phyloP scores from a whole-genome alignment of 352 stramenopile species.

The Phytophthora citricola region DNA sequence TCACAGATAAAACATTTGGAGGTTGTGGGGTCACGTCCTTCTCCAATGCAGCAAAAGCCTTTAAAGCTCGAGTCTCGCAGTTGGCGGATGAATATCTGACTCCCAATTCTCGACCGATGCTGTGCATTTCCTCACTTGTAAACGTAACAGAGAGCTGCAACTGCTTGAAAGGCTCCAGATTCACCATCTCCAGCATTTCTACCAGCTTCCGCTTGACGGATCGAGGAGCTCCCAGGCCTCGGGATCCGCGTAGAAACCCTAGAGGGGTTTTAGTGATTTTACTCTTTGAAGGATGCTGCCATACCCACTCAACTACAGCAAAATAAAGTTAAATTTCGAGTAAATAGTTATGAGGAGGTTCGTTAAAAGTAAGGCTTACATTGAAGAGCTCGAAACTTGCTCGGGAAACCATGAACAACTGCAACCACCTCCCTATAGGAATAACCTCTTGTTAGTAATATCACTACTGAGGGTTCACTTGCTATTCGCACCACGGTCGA shows the following conservation, averaged over 20 bases:
- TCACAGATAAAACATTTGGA: slow-evolving; percentile 60
- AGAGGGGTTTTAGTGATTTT: slow-evolving; percentile 58
- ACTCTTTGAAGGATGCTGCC: slow-evolving; percentile 73
- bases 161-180: slow-evolving; percentile 54
- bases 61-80: slow-evolving; percentile 46
- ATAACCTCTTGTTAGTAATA: neutral
- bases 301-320: slow-evolving; percentile 73
- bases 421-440: slow-evolving; percentile 71
- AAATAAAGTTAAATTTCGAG: neutral
- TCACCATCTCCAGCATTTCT: slow-evolving; percentile 73
- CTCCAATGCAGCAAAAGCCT: slow-evolving; percentile 14
- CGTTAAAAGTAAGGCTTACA: slow-evolving; percentile 45
- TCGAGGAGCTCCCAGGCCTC: slow-evolving; percentile 50
- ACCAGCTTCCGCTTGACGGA: slow-evolving; percentile 77
- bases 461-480: neutral
- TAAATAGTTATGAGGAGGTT: slow-evolving; percentile 2
- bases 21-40: neutral
- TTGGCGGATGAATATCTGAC: slow-evolving; percentile 39
- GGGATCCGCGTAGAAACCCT: slow-evolving; percentile 35
- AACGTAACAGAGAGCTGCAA: slow-evolving; percentile 64
- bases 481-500: slow-evolving; percentile 55
- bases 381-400: slow-evolving; percentile 78
- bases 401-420: slow-evolving; percentile 77
- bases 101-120: slow-evolving; percentile 39
- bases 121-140: slow-evolving; percentile 50